These are phyloP conservation scores for Mycena metata DNA, from an alignment of 768 basidiomycete species.

Conservation along the genomic window DNA sequence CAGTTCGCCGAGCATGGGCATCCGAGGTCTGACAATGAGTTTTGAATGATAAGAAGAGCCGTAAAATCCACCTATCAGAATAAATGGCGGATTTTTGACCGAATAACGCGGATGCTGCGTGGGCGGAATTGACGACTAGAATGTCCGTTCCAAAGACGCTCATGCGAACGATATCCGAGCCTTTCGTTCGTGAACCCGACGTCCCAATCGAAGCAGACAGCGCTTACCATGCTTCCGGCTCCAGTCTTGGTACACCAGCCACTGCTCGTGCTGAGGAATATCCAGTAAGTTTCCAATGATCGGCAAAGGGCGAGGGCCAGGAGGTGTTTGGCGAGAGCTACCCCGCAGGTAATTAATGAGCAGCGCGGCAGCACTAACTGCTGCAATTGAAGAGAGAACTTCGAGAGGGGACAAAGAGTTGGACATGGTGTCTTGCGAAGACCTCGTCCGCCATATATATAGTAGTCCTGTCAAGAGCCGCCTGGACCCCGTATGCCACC, in stretches of 20 bases:
- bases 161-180: slow-evolving; percentile 38
- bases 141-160: slow-evolving; percentile 39
- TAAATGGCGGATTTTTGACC: slow-evolving; percentile 39
- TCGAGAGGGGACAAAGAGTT: slow-evolving; percentile 6
- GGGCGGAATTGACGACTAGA: slow-evolving; percentile 38
- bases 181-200: slow-evolving; percentile 11
- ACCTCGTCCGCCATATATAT: slow-evolving; percentile 9
- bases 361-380: slow-evolving; percentile 3
- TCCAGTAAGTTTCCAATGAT: slow-evolving; percentile 56
- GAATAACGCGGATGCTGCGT: slow-evolving; percentile 36
- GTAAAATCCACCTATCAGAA: slow-evolving; percentile 33
- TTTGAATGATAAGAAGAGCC: background rate
- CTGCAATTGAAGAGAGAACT: slow-evolving; percentile 11
- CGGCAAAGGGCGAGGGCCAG: slow-evolving; percentile 53
- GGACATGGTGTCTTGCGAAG: slow-evolving; percentile 9
- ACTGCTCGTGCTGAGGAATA: slow-evolving; percentile 52
- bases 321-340: slow-evolving; percentile 43
- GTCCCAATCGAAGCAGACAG: too few relatives aligned
- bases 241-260: slow-evolving; percentile 55
- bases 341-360: slow-evolving; percentile 26
- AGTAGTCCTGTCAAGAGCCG: background rate
- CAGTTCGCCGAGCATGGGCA: slow-evolving; percentile 42
- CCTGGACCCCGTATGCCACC: background rate
- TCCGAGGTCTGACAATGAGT: slow-evolving; percentile 33
- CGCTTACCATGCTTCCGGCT: slow-evolving; percentile 49